Percentiles rank a stretch among this genome's conserved stretches.
These are phyloP conservation scores for Bipolaris sorokiniana DNA, from an alignment of 2,329 filamentous ascomycete genomes.

Conservation along the genomic window DNA sequence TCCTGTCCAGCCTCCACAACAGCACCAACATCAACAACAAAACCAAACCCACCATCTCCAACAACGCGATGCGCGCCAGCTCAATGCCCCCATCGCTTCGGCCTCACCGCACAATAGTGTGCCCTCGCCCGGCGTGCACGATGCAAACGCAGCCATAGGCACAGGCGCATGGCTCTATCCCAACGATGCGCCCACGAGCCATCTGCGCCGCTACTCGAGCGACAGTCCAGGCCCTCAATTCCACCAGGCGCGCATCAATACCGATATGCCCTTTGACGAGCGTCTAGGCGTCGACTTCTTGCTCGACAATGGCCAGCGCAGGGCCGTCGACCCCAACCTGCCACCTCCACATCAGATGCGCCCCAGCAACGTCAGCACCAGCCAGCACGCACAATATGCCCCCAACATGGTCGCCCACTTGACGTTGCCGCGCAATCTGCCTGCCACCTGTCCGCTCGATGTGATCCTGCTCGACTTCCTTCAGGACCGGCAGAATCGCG, in stretches of 20 bases:
- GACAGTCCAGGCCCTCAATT: slow-evolving; percentile 50
- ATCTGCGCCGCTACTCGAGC: slow-evolving; percentile 44
- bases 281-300: slow-evolving; percentile 76
- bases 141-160: slow-evolving; percentile 14
- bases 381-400: slow-evolving; percentile 37
- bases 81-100: slow-evolving; percentile 25
- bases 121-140: slow-evolving; percentile 35
- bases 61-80: slow-evolving; percentile 26
- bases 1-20: slow-evolving; percentile 33
- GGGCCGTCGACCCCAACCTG: slow-evolving; percentile 46
- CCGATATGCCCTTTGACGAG: slow-evolving; percentile 56
- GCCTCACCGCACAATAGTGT: slow-evolving; percentile 32
- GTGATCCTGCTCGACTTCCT: slow-evolving; percentile 81
- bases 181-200: slow-evolving; percentile 40
- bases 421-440: slow-evolving; percentile 60
- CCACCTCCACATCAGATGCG: slow-evolving; percentile 52
- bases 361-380: slow-evolving; percentile 29
- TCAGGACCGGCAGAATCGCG: slow-evolving; percentile 68
- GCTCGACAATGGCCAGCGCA: slow-evolving; percentile 61
- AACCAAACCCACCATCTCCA: neutral
- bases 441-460: slow-evolving; percentile 78
- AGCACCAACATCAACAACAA: slow-evolving; percentile 16
- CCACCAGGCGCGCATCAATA: slow-evolving; percentile 47
- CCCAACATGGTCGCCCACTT: slow-evolving; percentile 41
- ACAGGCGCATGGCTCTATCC: slow-evolving; percentile 41